Percentiles rank a stretch among this genome's conserved stretches.
These are phyloP conservation scores for Aspergillus taichungensis DNA, from an alignment of 495 filamentous ascomycete species.

Conservation along the genomic window DNA sequence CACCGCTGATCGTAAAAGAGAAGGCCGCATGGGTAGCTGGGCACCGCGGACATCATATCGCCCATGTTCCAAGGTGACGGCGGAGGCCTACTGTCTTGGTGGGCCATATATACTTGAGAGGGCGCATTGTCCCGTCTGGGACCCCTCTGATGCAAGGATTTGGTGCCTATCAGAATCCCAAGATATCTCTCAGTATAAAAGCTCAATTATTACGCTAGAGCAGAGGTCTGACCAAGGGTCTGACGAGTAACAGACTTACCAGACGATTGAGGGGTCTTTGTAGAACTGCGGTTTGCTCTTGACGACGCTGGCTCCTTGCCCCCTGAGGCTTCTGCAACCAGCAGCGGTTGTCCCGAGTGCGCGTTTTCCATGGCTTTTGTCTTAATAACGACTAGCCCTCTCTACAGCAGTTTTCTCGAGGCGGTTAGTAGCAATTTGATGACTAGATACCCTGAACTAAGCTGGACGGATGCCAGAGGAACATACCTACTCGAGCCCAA, in stretches of 20 bases:
- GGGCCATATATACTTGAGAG: conserved; percentile 12
- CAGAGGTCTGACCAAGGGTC: not conserved
- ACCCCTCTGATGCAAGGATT: conserved; percentile 7
- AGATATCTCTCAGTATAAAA: conserved; percentile 8
- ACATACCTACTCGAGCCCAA: too few relatives aligned
- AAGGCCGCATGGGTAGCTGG: conserved; percentile 25
- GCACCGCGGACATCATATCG: conserved; percentile 36
- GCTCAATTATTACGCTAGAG: not conserved
- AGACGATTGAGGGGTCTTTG: conserved; percentile 4
- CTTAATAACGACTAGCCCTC: not conserved
- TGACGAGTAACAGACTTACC: conserved; percentile 16
- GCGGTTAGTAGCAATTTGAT: not conserved
- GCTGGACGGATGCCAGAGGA: not conserved
- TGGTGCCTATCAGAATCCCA: conserved; percentile 9
- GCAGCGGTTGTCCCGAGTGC: conserved; percentile 18
- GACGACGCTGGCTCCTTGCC: conserved; percentile 9
- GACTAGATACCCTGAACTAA: not conserved
- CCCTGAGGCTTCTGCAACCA: conserved; percentile 12
- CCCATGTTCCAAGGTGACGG: conserved; percentile 37
- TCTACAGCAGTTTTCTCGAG: too few relatives aligned
- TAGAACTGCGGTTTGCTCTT: conserved; percentile 9
- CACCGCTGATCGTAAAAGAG: conserved; percentile 22
- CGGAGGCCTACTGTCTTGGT: conserved; percentile 17
- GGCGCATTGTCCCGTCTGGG: conserved; percentile 14
- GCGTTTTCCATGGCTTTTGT: conserved; percentile 29